Evolutionary conservation across 257 asterid species (phyloP), one percentile per base, ranked within the genome.

Genomic region (Solanum acaule): DNA sequence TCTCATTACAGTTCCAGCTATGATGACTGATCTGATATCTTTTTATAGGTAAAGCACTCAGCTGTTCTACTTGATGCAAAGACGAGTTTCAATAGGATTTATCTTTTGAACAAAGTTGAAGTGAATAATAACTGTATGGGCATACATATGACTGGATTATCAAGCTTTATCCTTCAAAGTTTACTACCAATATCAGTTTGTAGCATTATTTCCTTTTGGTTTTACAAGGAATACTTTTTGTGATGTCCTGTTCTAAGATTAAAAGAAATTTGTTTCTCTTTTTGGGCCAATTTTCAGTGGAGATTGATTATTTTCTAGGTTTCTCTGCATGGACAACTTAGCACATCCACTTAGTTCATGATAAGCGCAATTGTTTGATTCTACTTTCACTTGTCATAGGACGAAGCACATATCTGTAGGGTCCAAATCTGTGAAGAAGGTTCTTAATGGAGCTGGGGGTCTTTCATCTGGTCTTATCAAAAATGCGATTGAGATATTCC

Each of bases 371-470:
- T 12, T 68, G 23, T 86, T 71, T 86, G 86, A 73, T 63, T 73
- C 40, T n/a, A 59, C 44, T 44, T 71, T 42, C 84, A 71, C 63
- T 33, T 35, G 37, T 86, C n/a, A 52, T 72, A 96, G 98, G 94
- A 83, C 61, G 46, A 90, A 90, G 37, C 85, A 71, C 79, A 86
- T 83, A 34, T 38, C 84, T 6, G 90, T 52, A 76, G 87, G 88
- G 35, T 91, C 92, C 44, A 90, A 92, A 84, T 92, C 92, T 14
- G 94, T 95, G 88, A 90, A 67, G 91, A 95, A 93, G 96, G 90
- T 97, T 83, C 89, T 97, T 78, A 97, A 97, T 90, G 98, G 99
- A 75, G 98, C 98, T 68, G 99, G 99, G 37, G 94, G 95, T 84
- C 93, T 96, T 87, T 92, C 95, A 25, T 89, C 75, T 7, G 93